A percentile compares a stretch with the other conserved stretches of the same genome.
phyloP scores from a whole-genome alignment of 805 yeast genomes.

The Debaryomyces hansenii region DNA sequence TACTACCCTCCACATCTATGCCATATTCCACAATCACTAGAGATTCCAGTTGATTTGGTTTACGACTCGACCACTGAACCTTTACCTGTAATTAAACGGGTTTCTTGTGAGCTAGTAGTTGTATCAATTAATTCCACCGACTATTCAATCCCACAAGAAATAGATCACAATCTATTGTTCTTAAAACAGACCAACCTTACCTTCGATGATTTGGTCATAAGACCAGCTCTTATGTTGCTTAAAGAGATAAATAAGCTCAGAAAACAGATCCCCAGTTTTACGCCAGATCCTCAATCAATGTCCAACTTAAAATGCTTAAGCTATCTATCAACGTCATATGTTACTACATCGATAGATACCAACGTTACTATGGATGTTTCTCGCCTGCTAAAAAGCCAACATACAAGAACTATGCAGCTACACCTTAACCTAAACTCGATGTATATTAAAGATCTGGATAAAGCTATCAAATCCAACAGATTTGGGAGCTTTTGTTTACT shows the following conservation, averaged over 20 bases:
- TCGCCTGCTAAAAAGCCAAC: not conserved
- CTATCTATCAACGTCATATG: slow-evolving; percentile 2
- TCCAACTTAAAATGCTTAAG: not conserved
- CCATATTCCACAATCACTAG: slow-evolving; percentile 1
- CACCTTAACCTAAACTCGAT: slow-evolving; percentile 4
- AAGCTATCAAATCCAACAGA: slow-evolving; percentile 3
- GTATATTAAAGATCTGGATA: slow-evolving; percentile 5
- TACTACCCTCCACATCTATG: slow-evolving; percentile 2
- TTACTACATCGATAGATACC: slow-evolving; percentile 3
- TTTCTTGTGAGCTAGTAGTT: slow-evolving; percentile 6
- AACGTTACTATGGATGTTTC: not conserved
- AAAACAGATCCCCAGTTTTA: not conserved
- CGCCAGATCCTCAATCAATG: not conserved
- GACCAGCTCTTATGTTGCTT: slow-evolving; percentile 2
- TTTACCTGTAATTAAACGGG: not conserved
- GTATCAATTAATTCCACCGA: slow-evolving; percentile 5
- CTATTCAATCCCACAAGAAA: slow-evolving; percentile 3
- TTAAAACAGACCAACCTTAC: not conserved
- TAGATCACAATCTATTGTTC: slow-evolving; percentile 5
- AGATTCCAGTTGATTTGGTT: not conserved
- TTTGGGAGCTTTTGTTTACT: slow-evolving; percentile 8
- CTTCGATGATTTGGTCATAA: slow-evolving; percentile 2
- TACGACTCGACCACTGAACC: not conserved
- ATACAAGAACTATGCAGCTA: not conserved
- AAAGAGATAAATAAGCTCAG: not conserved